A percentile compares a stretch with the other conserved stretches of the same genome.
These are phyloP conservation scores for Cladosporium velox DNA, from an alignment of 2,329 filamentous ascomycete species.

Conservation along the genomic window DNA sequence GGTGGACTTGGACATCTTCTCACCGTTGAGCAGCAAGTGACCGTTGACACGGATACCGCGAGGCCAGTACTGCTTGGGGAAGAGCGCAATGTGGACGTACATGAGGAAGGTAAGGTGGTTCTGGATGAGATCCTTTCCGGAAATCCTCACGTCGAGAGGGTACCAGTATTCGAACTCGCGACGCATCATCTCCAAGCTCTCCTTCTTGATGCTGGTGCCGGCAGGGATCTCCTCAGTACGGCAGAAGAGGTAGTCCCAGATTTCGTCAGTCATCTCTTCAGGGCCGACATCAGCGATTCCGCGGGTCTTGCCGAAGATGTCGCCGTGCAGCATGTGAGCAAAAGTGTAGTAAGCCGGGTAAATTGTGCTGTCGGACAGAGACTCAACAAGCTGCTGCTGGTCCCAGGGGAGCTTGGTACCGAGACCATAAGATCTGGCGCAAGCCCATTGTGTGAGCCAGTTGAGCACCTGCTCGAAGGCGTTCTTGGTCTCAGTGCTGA, in stretches of 20 bases:
- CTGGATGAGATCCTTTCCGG: slow-evolving; percentile 88
- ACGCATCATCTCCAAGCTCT: slow-evolving; percentile 75
- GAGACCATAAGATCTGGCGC: slow-evolving; percentile 85
- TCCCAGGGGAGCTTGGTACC: slow-evolving; percentile 97
- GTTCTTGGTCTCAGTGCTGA: slow-evolving; percentile 60
- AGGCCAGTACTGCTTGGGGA: slow-evolving; percentile 87
- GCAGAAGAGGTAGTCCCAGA: slow-evolving; percentile 95
- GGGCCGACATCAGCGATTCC: slow-evolving; percentile 70
- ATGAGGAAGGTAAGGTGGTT: slow-evolving; percentile 97
- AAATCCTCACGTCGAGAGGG: slow-evolving; percentile 82
- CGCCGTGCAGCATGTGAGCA: slow-evolving; percentile 65
- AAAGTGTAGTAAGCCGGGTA: slow-evolving; percentile 78
- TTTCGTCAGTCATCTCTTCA: slow-evolving; percentile 89
- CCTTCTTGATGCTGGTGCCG: slow-evolving; percentile 70
- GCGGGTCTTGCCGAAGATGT: slow-evolving; percentile 77
- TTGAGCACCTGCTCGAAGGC: slow-evolving; percentile 79
- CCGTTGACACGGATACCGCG: slow-evolving; percentile 84
- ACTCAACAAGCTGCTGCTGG: slow-evolving; percentile 84
- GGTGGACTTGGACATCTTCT: slow-evolving; percentile 98
- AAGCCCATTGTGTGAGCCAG: slow-evolving; percentile 97
- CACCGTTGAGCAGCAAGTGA: slow-evolving; percentile 89
- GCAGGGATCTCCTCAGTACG: slow-evolving; percentile 65
- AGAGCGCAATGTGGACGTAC: slow-evolving; percentile 89
- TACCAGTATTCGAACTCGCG: slow-evolving; percentile 98
- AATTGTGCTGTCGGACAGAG: slow-evolving; percentile 85